Conservation (phyloP, 495 filamentous ascomycete species). For the Daldinia concentrica region DNA sequence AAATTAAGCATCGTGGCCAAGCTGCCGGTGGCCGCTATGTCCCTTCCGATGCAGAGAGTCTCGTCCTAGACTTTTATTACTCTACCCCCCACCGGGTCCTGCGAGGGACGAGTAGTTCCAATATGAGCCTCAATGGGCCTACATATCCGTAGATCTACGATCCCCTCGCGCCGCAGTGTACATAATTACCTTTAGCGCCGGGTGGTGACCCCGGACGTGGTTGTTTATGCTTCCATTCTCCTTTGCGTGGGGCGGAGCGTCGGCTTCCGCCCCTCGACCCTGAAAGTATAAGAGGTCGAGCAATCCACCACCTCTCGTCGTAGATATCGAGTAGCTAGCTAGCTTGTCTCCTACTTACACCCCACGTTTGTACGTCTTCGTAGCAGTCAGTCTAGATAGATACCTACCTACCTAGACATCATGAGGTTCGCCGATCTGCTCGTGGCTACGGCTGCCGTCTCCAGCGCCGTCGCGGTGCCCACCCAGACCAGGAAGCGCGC, state of each 20-base stretch:
- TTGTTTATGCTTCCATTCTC: conserved; percentile 24
- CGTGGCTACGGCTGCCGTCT: conserved; percentile 45
- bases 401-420: neutral
- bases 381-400: conserved; percentile 41
- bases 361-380: conserved; percentile 25
- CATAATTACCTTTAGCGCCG: conserved; percentile 31
- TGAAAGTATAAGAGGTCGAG: conserved; percentile 28
- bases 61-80: neutral
- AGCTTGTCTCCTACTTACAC: conserved; percentile 8
- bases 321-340: conserved; percentile 6
- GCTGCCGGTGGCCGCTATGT: conserved; percentile 9
- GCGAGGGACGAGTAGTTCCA: conserved; percentile 16
- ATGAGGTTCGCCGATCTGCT: conserved; percentile 55
- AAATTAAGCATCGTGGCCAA: conserved; percentile 11
- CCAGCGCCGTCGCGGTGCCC: conserved; percentile 48
- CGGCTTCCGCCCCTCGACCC: conserved; percentile 44
- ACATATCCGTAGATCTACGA: conserved; percentile 30
- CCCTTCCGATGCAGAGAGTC: conserved; percentile 9
- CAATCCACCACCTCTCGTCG: neutral
- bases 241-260: conserved; percentile 40
- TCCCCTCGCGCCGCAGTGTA: conserved; percentile 26
- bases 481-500: conserved; percentile 48
- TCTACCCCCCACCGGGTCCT: conserved; percentile 15
- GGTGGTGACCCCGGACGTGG: conserved; percentile 9
- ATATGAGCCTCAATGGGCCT: conserved; percentile 37